Conservation (phyloP, 2,329 filamentous ascomycete genomes). For the Aureobasidium sp. region DNA sequence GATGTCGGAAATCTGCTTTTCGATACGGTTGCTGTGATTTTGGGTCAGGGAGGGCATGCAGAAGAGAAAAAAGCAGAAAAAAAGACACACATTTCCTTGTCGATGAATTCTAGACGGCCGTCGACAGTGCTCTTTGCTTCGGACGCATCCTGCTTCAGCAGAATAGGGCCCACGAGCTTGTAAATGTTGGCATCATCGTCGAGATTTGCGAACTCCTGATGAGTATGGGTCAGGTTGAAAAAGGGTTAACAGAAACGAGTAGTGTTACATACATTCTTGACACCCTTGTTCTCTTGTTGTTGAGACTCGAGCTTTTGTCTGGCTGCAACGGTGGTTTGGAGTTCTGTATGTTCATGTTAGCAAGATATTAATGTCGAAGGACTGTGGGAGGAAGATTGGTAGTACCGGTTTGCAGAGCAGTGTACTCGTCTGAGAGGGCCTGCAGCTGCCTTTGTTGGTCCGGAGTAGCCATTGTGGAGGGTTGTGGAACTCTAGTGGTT, state of each 20-base stretch:
- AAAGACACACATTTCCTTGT: conserved; percentile 73
- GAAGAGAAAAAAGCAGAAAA: neutral
- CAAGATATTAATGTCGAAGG: neutral
- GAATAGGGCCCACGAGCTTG: conserved; percentile 86
- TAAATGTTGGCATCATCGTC: conserved; percentile 83
- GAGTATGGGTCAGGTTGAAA: neutral
- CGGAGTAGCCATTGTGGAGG: conserved; percentile 26
- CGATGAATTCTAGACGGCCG: conserved; percentile 83
- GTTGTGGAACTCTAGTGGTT: neutral
- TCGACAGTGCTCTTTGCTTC: conserved; percentile 90
- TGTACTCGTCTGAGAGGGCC: conserved; percentile 76
- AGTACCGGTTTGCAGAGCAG: conserved; percentile 75
- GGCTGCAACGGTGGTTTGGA: conserved; percentile 67
- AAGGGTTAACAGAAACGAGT: too few relatives aligned
- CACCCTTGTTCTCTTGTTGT: conserved; percentile 83
- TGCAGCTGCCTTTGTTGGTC: conserved; percentile 73
- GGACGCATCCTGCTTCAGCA: conserved; percentile 87
- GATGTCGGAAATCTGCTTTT: conserved; percentile 57
- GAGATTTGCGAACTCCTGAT: conserved; percentile 72
- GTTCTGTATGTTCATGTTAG: conserved; percentile 49
- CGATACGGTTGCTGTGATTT: conserved; percentile 53
- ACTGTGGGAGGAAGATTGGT: neutral
- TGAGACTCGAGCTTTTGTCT: conserved; percentile 91
- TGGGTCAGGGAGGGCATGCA: neutral
- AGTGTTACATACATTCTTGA: conserved; percentile 59